A percentile compares a stretch with the other conserved stretches of the same genome.
These are phyloP conservation scores for Dalbergia cultrata DNA, from an alignment of 306 rosid genomes.

Conservation along the genomic window DNA sequence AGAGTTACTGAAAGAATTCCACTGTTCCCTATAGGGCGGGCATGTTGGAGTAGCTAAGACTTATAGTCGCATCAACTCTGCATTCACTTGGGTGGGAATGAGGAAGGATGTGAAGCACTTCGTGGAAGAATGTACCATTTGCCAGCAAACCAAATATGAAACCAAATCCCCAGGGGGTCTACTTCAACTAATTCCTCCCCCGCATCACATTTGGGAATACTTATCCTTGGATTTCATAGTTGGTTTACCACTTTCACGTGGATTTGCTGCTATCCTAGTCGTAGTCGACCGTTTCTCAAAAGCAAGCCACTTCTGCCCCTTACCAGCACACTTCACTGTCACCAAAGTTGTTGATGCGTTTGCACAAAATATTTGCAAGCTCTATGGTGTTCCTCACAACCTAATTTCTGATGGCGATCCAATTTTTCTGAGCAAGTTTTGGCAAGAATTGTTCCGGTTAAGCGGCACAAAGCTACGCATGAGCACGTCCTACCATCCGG, in stretches of 20 bases:
- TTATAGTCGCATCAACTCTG: neutral
- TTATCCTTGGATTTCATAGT: neutral
- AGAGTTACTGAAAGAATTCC: no score
- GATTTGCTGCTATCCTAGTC: neutral
- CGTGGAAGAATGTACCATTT: neutral
- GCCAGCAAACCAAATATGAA: neutral
- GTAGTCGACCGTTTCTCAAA: neutral
- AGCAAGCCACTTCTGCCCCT: neutral
- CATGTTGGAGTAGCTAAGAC: no score
- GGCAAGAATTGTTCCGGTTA: neutral
- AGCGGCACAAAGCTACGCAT: neutral
- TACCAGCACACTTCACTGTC: neutral
- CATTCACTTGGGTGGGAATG: no score
- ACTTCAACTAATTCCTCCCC: neutral
- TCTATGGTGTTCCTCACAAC: neutral
- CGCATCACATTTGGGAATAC: neutral
- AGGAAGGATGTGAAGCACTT: neutral
- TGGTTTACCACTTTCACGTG: neutral
- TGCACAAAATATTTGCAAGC: neutral
- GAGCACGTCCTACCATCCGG: neutral
- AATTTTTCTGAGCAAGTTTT: neutral
- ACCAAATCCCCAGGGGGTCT: neutral
- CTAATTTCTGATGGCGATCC: neutral
- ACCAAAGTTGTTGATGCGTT: neutral
- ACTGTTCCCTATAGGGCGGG: no score